These are phyloP conservation scores for Neurospora sp. DNA, from an alignment of 2,329 filamentous ascomycete species.

Conservation along the genomic window DNA sequence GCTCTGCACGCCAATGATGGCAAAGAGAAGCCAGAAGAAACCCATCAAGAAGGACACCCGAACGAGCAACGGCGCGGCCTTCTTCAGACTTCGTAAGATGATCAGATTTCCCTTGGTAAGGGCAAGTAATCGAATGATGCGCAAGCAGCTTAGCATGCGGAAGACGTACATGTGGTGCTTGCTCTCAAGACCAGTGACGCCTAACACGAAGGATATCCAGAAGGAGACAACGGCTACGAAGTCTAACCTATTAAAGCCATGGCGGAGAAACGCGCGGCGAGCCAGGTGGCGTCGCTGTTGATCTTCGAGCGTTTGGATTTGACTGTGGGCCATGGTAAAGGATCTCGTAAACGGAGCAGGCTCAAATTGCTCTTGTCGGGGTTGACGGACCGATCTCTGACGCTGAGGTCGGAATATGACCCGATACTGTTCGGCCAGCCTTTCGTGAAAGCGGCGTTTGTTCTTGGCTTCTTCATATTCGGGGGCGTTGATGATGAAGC, in stretches of 20 bases:
- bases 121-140: conserved; percentile 81
- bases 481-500: conserved; percentile 78
- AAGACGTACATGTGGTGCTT: conserved; percentile 74
- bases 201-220: conserved; percentile 79
- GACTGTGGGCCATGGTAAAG: conserved; percentile 58
- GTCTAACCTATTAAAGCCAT: conserved; percentile 92
- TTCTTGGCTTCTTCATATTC: conserved; percentile 90
- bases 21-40: conserved; percentile 97
- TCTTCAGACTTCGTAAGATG: conserved; percentile 89
- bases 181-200: conserved; percentile 58
- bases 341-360: conserved; percentile 63
- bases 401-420: conserved; percentile 74
- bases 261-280: conserved; percentile 81
- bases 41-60: conserved; percentile 89
- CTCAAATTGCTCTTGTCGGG: conserved; percentile 32
- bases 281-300: conserved; percentile 80
- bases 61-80: conserved; percentile 81
- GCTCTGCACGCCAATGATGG: conserved; percentile 91
- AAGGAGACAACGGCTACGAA: conserved; percentile 92
- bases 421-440: conserved; percentile 65
- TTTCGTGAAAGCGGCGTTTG: conserved; percentile 61
- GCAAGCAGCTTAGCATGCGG: conserved; percentile 90
- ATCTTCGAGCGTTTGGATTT: conserved; percentile 50
- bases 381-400: conserved; percentile 53
- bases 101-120: conserved; percentile 94